These are phyloP conservation scores for Solanum microdontum DNA, from an alignment of 257 asterid genomes.

Conservation along the genomic window DNA sequence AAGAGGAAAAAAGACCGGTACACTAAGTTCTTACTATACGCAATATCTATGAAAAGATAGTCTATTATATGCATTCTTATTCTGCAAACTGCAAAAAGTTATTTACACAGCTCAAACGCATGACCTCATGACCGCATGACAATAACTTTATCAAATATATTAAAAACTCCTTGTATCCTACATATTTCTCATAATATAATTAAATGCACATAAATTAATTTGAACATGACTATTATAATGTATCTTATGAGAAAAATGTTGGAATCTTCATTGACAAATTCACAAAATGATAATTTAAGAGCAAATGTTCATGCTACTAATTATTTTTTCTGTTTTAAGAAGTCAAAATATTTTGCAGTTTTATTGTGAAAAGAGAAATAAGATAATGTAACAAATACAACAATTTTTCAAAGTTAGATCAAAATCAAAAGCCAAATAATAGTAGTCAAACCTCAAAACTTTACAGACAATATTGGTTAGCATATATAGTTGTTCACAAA, in stretches of 20 bases:
- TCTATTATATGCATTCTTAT: no score
- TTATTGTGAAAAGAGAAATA: neutral
- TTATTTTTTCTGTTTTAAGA: neutral
- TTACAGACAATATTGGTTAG: constrained; percentile 9
- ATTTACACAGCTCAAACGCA: no score
- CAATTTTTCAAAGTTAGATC: constrained; percentile 12
- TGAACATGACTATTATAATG: neutral
- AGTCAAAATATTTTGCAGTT: neutral
- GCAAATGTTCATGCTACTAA: no score
- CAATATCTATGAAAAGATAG: no score
- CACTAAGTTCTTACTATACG: neutral
- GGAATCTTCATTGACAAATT: neutral
- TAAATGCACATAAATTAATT: neutral
- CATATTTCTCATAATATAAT: neutral
- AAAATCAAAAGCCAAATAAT: constrained; percentile 17
- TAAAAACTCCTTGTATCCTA: neutral
- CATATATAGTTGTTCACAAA: constrained; percentile 17
- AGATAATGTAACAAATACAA: neutral
- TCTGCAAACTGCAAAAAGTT: no score
- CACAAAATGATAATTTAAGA: neutral
- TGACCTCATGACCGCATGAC: neutral
- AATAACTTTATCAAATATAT: neutral
- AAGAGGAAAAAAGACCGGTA: neutral
- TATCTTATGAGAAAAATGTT: neutral
- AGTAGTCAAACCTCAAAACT: constrained; percentile 38